Percentiles rank a stretch among this genome's conserved stretches.
Evolutionary conservation across 2,329 filamentous ascomycete species (phyloP).

Genomic region (Fragosphaeria purpurea): DNA sequence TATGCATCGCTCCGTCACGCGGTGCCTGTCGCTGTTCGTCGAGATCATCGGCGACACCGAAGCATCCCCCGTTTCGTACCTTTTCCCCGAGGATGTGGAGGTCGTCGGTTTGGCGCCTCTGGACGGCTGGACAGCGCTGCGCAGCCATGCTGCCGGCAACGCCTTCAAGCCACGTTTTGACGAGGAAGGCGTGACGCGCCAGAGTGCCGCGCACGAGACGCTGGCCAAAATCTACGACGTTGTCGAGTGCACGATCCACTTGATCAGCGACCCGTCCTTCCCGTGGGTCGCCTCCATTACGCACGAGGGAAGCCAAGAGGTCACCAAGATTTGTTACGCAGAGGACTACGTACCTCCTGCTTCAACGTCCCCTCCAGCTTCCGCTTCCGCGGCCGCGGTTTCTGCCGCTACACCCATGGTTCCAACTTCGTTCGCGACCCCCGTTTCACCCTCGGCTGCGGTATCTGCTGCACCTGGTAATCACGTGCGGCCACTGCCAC

Average conservation of each 20-base stretch:
- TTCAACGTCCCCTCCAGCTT: neutral
- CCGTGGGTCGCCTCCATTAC: constrained; percentile 9
- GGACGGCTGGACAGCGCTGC: constrained; percentile 14
- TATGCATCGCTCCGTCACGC: constrained; percentile 36
- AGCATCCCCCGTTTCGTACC: constrained; percentile 33
- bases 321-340: constrained; percentile 9
- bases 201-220: constrained; percentile 7
- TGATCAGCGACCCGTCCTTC: constrained; percentile 9
- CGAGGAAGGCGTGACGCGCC: constrained; percentile 9
- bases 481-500: no score
- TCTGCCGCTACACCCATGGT: neutral
- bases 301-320: constrained; percentile 3
- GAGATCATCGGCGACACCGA: constrained; percentile 30
- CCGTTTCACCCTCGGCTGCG: no score
- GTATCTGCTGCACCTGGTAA: no score
- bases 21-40: constrained; percentile 39
- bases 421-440: no score
- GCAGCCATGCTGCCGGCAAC: neutral
- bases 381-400: neutral
- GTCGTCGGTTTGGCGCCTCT: constrained; percentile 34
- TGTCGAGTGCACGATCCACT: constrained; percentile 12
- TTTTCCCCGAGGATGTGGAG: constrained; percentile 42
- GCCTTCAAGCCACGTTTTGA: constrained; percentile 11
- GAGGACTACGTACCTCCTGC: constrained; percentile 2
- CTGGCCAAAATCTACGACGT: constrained; percentile 15